These are phyloP conservation scores for Aplosporella prunicola DNA, from an alignment of 2,329 filamentous ascomycete species.

Conservation along the genomic window DNA sequence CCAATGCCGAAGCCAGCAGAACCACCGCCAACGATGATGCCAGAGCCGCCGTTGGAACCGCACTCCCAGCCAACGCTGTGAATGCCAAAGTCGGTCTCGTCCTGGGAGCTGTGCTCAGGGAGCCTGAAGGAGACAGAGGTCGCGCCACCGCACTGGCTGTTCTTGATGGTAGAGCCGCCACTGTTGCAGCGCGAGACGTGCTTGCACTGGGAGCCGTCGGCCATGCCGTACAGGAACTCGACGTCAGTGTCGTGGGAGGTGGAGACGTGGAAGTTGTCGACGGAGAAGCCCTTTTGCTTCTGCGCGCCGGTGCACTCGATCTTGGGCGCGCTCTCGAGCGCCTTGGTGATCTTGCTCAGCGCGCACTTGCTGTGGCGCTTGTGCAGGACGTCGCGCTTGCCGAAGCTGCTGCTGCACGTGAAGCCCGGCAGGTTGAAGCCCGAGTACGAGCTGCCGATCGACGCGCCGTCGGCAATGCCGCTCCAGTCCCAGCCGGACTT, in stretches of 20 bases:
- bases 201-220: conserved; percentile 72
- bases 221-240: conserved; percentile 81
- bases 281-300: conserved; percentile 53
- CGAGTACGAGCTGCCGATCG: conserved; percentile 46
- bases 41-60: conserved; percentile 23
- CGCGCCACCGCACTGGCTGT: conserved; percentile 88
- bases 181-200: conserved; percentile 60
- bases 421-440: conserved; percentile 69
- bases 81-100: conserved; percentile 61
- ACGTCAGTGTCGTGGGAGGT: conserved; percentile 68
- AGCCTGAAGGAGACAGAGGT: conserved; percentile 64
- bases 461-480: conserved; percentile 47
- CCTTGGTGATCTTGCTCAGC: conserved; percentile 37
- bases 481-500: conserved; percentile 62
- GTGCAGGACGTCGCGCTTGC: conserved; percentile 48
- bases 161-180: conserved; percentile 61
- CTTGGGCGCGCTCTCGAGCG: conserved; percentile 46
- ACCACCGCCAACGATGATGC: not conserved
- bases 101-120: conserved; percentile 44
- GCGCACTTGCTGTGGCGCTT: conserved; percentile 37
- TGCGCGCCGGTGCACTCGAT: conserved; percentile 46
- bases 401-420: conserved; percentile 53
- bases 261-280: conserved; percentile 63
- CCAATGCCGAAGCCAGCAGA: not conserved
- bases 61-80: conserved; percentile 72